Evolutionary conservation across 192 early-diverging fungal species (phyloP).

Genomic region (Paraglomus brasilianum): DNA sequence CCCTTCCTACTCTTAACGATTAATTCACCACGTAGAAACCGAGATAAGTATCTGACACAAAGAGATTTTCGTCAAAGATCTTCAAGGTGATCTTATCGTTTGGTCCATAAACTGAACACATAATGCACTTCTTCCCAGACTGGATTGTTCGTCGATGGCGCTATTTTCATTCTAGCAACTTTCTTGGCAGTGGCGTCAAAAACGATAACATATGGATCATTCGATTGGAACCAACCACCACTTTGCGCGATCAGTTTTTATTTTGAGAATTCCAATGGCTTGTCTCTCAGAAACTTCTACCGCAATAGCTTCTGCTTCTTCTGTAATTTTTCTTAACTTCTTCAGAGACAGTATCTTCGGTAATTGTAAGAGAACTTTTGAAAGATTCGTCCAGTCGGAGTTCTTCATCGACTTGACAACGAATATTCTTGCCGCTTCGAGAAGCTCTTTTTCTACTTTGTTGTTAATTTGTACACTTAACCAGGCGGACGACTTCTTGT

Average conservation of each 20-base stretch:
- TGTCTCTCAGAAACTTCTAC: not conserved
- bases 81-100: slow-evolving; percentile 18
- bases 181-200: not conserved
- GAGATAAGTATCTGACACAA: not conserved
- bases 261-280: slow-evolving; percentile 17
- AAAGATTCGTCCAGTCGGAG: slow-evolving; percentile 16
- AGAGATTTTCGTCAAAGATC: slow-evolving; percentile 19
- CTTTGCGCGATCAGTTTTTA: not conserved
- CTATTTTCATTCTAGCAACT: not conserved
- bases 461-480: slow-evolving; percentile 9
- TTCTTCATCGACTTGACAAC: not conserved
- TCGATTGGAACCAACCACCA: not conserved
- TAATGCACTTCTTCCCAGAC: slow-evolving; percentile 20
- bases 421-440: slow-evolving; percentile 7
- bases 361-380: not conserved
- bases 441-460: slow-evolving; percentile 13
- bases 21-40: slow-evolving; percentile 18
- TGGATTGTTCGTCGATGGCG: not conserved
- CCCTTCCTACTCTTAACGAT: too few relatives aligned
- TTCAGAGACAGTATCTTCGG: not conserved
- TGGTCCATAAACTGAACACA: slow-evolving; percentile 5
- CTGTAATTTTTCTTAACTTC: too few relatives aligned
- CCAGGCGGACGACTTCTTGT: slow-evolving; percentile 2
- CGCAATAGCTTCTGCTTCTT: not conserved
- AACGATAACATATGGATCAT: slow-evolving; percentile 26